Conservation (phyloP, 106 monocot genomes). For the Alisma plantagoaquatica region DNA sequence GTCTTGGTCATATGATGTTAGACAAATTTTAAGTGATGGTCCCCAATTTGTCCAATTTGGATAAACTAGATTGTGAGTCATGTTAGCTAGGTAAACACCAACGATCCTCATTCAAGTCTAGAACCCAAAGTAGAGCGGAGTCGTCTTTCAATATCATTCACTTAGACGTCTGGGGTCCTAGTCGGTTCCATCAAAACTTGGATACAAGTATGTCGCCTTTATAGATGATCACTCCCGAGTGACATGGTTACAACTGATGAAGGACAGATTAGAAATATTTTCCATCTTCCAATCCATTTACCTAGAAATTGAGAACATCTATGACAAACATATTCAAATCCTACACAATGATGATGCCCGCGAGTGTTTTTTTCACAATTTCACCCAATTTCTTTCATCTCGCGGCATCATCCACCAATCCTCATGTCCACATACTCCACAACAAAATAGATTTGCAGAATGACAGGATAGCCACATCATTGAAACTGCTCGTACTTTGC, state of each 20-base stretch:
- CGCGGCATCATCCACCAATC: constrained; percentile 1
- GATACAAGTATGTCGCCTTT: background rate
- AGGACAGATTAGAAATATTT: too few relatives aligned
- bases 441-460: constrained; percentile 2
- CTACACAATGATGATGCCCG: background rate
- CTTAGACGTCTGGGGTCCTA: background rate
- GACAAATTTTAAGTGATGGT: too few relatives aligned
- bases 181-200: background rate
- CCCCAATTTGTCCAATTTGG: too few relatives aligned
- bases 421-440: background rate
- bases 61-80: background rate
- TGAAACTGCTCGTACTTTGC: background rate
- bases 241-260: too few relatives aligned
- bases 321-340: background rate
- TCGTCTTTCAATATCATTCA: background rate
- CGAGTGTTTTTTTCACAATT: background rate
- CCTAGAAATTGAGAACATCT: background rate
- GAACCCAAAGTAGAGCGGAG: background rate
- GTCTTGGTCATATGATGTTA: too few relatives aligned
- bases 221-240: background rate
- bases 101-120: background rate
- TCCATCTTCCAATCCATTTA: too few relatives aligned
- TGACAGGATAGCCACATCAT: background rate
- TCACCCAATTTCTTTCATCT: background rate
- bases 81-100: background rate